Evolutionary conservation across 768 basidiomycete species (phyloP), one percentile per base, ranked within the genome.

Genomic region (Suillus placidus): DNA sequence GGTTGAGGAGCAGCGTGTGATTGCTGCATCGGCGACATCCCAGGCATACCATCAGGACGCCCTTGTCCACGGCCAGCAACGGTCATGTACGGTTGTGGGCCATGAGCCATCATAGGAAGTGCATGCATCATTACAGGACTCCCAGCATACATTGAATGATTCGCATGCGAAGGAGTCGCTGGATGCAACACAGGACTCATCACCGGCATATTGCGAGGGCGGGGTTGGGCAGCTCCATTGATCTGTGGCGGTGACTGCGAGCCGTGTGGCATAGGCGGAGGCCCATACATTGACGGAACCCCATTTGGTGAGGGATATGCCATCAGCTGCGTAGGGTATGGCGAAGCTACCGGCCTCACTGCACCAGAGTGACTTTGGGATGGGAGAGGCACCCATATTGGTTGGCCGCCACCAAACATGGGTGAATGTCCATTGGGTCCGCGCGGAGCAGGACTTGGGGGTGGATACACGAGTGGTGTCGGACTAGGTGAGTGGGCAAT

Each of bases 111-210:
- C 74, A 83, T 80, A 61, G 81, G 80, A 38, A 80, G 81, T 7
- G 80, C 72, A 60, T 80, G 90, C 81, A 93, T 85, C 74, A 93
- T 74, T 20, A 88, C 86, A 13, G 91, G 91, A 71, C 90, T 92
- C 43, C 83, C 78, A 6, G 81, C 83, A 74, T 91, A 92, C 84
- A 92, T 87, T 18, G 82, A 73, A 58, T 75, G 65, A 57, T 72
- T 78, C 8, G 70, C 72, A 45, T 72, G 77, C 52, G 74, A 74
- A 61, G 83, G 77, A 30, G 80, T 78, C n/a, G 86, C 83, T 73
- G 85, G 85, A 40, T 85, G 77, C 79, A 91, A 82, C n/a, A 84
- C 85, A n/a, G 92, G 92, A 73, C 90, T 92, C 77, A 92, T 85
- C 74, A 90, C 77, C 16, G 85, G 76, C 77, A 90, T 78, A 61